These are phyloP conservation scores for Coix lacrymajobi DNA, from an alignment of 176 grass and related monocot species.

Conservation along the genomic window DNA sequence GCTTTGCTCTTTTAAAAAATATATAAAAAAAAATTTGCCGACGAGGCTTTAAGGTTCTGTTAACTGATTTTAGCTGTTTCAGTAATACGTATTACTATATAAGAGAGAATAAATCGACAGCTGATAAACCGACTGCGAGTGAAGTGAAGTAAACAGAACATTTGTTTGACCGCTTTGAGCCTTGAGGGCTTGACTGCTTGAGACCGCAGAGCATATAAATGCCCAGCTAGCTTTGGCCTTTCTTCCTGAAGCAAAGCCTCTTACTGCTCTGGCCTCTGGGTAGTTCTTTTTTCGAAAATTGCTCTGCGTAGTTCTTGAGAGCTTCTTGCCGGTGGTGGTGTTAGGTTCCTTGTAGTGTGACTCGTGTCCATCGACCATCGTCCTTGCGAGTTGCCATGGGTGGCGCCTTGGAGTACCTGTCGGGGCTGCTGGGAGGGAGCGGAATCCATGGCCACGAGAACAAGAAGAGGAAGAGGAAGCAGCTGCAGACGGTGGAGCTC, in stretches of 20 bases:
- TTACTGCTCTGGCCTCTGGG: background rate
- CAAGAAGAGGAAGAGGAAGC: constrained; percentile 42
- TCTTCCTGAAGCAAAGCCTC: background rate
- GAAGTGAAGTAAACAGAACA: no score
- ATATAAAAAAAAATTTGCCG: no score
- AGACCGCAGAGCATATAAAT: background rate
- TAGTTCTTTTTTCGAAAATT: no score
- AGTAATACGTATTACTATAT: no score
- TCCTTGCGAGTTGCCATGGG: constrained; percentile 3
- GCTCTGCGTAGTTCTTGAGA: background rate
- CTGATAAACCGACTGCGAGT: no score
- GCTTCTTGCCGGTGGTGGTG: background rate
- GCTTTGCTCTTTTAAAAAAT: background rate
- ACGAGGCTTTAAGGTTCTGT: no score
- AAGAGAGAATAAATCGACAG: no score
- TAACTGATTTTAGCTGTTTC: no score
- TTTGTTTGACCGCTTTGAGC: no score
- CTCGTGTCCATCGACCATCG: background rate
- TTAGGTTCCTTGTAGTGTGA: background rate
- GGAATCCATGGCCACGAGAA: constrained; percentile 28
- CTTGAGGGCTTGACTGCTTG: background rate
- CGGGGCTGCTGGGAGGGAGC: constrained; percentile 36
- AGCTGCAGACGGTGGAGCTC: constrained; percentile 63
- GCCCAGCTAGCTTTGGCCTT: background rate
- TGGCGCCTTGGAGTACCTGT: constrained; percentile 52